phyloP scores from a whole-genome alignment of 73 alveolate genomes.

The Paramecium primaurelia region DNA sequence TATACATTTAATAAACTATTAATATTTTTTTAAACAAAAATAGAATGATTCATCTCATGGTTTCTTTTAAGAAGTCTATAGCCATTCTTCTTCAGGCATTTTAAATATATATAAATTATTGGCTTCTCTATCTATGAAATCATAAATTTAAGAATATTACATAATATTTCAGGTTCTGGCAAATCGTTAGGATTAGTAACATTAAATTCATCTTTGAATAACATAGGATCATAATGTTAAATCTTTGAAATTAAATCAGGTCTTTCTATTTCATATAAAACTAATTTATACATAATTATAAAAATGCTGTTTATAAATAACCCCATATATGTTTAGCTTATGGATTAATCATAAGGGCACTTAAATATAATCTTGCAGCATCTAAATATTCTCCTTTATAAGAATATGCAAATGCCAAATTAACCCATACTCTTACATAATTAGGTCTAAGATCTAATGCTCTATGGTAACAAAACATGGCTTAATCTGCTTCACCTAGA shows the following conservation, averaged over 20 bases:
- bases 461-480: slow-evolving; percentile 67
- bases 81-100: slow-evolving; percentile 47
- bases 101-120: slow-evolving; percentile 1
- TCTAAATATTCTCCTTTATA: slow-evolving; percentile 65
- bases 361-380: slow-evolving; percentile 79
- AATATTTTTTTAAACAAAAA: neutral
- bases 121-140: slow-evolving; percentile 23
- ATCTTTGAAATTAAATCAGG: slow-evolving; percentile 60
- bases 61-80: neutral
- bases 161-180: slow-evolving; percentile 65
- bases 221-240: slow-evolving; percentile 42
- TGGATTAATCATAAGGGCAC: slow-evolving; percentile 82
- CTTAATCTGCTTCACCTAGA: slow-evolving; percentile 66
- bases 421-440: slow-evolving; percentile 90
- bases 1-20: neutral
- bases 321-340: slow-evolving; percentile 87
- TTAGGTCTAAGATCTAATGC: slow-evolving; percentile 90
- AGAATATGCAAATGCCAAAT: slow-evolving; percentile 84
- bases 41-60: neutral
- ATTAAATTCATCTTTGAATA: slow-evolving; percentile 61
- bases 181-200: slow-evolving; percentile 66
- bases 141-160: neutral
- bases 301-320: slow-evolving; percentile 70
- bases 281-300: slow-evolving; percentile 48
- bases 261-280: slow-evolving; percentile 39